These are phyloP conservation scores for Phaeotremella skinneri DNA, from an alignment of 768 basidiomycete genomes.

Conservation along the genomic window DNA sequence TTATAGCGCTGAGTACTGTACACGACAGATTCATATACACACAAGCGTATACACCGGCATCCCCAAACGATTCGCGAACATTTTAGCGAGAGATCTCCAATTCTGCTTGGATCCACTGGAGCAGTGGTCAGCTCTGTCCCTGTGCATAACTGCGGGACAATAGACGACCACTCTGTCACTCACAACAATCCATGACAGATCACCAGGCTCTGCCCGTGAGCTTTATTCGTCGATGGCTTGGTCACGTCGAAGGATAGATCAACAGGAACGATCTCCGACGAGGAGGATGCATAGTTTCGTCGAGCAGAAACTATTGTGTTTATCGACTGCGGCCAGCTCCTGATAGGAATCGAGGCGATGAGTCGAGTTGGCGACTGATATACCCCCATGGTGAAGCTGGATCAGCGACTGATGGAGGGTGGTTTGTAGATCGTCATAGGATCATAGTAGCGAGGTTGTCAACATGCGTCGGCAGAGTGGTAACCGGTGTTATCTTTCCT, in stretches of 20 bases:
- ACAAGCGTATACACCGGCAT: slow-evolving; percentile 74
- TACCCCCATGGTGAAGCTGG: too few relatives aligned
- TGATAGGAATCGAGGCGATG: too few relatives aligned
- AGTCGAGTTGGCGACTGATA: too few relatives aligned
- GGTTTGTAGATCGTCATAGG: too few relatives aligned
- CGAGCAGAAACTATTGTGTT: too few relatives aligned
- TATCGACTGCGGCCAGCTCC: too few relatives aligned
- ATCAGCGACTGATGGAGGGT: too few relatives aligned
- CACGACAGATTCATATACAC: slow-evolving; percentile 25
- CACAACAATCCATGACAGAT: slow-evolving; percentile 51
- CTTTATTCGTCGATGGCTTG: slow-evolving; percentile 17
- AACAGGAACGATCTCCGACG: slow-evolving; percentile 26
- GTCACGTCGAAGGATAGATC: slow-evolving; percentile 40
- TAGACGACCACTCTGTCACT: slow-evolving; percentile 7
- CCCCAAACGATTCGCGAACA: slow-evolving; percentile 64
- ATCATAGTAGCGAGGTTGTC: too few relatives aligned
- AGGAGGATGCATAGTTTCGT: background rate
- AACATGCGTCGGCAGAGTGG: too few relatives aligned
- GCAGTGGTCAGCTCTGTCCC: background rate
- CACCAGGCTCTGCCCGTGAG: slow-evolving; percentile 39
- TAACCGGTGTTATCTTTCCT: too few relatives aligned
- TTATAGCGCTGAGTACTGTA: background rate
- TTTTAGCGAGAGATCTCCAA: slow-evolving; percentile 77
- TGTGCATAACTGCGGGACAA: background rate
- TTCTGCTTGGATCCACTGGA: slow-evolving; percentile 82